These are phyloP conservation scores for Starmerella stellata DNA, from an alignment of 805 yeast species.

Conservation along the genomic window DNA sequence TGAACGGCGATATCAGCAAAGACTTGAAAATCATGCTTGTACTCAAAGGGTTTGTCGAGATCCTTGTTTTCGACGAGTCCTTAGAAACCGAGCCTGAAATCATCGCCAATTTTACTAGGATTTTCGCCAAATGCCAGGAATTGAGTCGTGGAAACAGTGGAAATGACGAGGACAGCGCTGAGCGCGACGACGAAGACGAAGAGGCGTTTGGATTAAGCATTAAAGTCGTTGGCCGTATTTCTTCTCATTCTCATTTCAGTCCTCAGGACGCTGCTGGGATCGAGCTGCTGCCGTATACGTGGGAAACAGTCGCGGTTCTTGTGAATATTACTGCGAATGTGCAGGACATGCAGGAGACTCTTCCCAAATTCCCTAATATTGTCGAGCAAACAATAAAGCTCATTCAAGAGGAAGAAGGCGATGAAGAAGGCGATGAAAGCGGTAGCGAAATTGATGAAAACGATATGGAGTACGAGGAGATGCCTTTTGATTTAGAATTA, in stretches of 20 bases:
- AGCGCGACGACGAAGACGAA: slow-evolving; percentile 1
- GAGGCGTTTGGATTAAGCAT: slow-evolving; percentile 5
- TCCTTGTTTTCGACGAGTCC: slow-evolving; percentile 4
- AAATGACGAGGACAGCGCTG: not conserved
- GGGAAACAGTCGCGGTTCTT: slow-evolving; percentile 11
- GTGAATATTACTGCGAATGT: slow-evolving; percentile 9
- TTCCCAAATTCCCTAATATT: slow-evolving; percentile 9
- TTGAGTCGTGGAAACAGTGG: not conserved
- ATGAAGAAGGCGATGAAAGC: slow-evolving; percentile 1
- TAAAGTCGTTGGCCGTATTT: slow-evolving; percentile 7
- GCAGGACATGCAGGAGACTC: slow-evolving; percentile 2
- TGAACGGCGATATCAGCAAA: not conserved
- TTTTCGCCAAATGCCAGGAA: slow-evolving; percentile 4
- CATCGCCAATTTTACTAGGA: slow-evolving; percentile 2
- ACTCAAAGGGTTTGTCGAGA: slow-evolving; percentile 8
- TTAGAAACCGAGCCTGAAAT: slow-evolving; percentile 6
- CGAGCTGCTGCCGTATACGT: slow-evolving; percentile 5
- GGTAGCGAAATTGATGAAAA: not conserved
- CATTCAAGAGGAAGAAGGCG: slow-evolving; percentile 6
- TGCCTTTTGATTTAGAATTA: slow-evolving; percentile 6
- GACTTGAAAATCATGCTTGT: slow-evolving; percentile 2
- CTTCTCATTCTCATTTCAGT: slow-evolving; percentile 4
- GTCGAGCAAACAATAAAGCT: slow-evolving; percentile 6
- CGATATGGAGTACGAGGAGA: not conserved
- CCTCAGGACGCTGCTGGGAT: slow-evolving; percentile 1